Evolutionary conservation across 331 rosid genomes (phyloP).

Genomic region (Rosa hybrid): DNA sequence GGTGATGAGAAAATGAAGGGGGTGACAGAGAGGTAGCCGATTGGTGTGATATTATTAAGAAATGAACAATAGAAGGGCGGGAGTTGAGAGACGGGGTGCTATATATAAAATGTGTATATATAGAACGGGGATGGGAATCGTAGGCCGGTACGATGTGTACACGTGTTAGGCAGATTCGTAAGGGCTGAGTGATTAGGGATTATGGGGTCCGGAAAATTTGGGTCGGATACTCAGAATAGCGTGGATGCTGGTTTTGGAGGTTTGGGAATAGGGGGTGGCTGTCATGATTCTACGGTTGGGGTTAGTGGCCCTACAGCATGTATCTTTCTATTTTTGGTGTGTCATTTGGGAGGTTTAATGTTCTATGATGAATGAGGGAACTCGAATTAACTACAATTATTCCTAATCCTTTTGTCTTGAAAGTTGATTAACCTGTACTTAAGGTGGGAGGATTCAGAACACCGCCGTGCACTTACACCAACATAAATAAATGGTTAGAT

Average conservation of each 20-base stretch:
- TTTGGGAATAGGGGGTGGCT: neutral
- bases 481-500: no score
- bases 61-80: constrained; percentile 27
- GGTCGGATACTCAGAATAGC: constrained; percentile 2
- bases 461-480: no score
- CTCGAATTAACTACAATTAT: neutral
- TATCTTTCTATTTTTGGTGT: neutral
- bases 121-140: neutral
- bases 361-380: neutral
- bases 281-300: neutral
- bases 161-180: constrained; percentile 28
- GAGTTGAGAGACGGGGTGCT: constrained; percentile 13
- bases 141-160: constrained; percentile 19
- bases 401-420: neutral
- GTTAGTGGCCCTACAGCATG: neutral
- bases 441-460: no score
- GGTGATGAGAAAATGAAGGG: neutral
- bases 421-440: neutral
- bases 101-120: constrained; percentile 12
- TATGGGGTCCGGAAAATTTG: neutral
- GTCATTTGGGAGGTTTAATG: neutral
- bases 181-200: neutral
- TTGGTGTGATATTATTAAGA: neutral
- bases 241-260: neutral
- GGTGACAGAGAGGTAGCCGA: neutral